phyloP scores from a whole-genome alignment of 768 basidiomycete genomes.

The Termitomyces sp. region DNA sequence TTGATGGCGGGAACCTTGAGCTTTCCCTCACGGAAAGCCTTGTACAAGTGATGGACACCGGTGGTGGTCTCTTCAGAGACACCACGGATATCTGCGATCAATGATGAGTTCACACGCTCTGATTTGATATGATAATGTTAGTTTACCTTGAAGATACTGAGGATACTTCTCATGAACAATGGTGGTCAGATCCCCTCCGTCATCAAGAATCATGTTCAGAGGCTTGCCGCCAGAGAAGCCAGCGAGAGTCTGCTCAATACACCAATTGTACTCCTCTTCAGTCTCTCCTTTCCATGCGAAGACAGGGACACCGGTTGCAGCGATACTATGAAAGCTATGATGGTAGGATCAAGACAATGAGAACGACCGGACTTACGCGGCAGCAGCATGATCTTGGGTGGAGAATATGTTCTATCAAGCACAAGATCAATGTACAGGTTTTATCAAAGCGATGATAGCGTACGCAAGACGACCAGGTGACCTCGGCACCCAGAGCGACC shows the following conservation, averaged over 20 bases:
- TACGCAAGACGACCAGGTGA: constrained; percentile 98
- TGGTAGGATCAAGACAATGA: background rate
- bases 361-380: constrained; percentile 58
- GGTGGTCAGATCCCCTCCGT: constrained; percentile 94
- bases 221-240: constrained; percentile 83
- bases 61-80: constrained; percentile 99
- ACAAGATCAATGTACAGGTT: background rate
- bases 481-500: constrained; percentile 91
- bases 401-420: constrained; percentile 90
- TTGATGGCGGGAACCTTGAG: constrained; percentile 99
- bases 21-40: constrained; percentile 92
- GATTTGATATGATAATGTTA: background rate
- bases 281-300: constrained; percentile 99
- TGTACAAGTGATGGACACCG: constrained; percentile 99
- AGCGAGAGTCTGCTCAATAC: constrained; percentile 90
- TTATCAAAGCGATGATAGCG: constrained; percentile 22
- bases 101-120: constrained; percentile 1
- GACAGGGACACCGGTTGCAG: constrained; percentile 97
- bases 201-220: constrained; percentile 98
- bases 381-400: constrained; percentile 98
- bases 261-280: constrained; percentile 98
- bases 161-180: constrained; percentile 97
- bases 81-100: constrained; percentile 70
- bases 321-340: constrained; percentile 53
- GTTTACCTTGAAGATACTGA: constrained; percentile 70